These are phyloP conservation scores for Huntiella omanensis DNA, from an alignment of 2,329 filamentous ascomycete genomes.

Conservation along the genomic window DNA sequence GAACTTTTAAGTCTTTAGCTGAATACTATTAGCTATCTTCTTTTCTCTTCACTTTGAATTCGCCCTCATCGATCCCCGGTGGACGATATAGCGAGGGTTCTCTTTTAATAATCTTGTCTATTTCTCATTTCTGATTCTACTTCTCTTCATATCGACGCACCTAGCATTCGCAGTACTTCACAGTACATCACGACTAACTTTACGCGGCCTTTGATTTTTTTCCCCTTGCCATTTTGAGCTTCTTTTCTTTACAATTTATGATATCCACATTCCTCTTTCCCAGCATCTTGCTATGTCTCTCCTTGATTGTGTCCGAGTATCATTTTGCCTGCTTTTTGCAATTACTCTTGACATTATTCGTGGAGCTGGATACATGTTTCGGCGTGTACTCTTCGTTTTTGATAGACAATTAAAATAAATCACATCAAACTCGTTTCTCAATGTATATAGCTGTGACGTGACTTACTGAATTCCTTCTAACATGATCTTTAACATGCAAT, in stretches of 20 bases:
- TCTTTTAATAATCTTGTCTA: conserved; percentile 1
- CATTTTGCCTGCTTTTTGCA: neutral
- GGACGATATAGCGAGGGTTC: conserved; percentile 3
- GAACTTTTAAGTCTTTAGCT: conserved; percentile 4
- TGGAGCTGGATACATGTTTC: neutral
- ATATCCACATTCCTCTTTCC: neutral
- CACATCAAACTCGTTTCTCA: neutral
- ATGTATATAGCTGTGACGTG: too few species aligned
- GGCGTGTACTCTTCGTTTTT: too few species aligned
- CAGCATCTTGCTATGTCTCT: neutral
- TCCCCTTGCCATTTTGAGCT: neutral
- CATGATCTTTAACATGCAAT: too few species aligned
- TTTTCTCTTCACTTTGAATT: conserved; percentile 4
- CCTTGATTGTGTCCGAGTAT: too few species aligned
- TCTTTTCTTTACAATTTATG: neutral
- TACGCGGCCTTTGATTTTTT: conserved; percentile 6
- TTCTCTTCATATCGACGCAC: neutral
- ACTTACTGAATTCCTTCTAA: too few species aligned
- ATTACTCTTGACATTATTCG: neutral
- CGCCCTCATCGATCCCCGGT: conserved; percentile 9
- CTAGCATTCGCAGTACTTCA: conserved; percentile 4
- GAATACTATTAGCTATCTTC: neutral
- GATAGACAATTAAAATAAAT: neutral
- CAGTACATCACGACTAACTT: conserved; percentile 7
- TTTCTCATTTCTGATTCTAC: conserved; percentile 1